Evolutionary conservation across 352 stramenopile species (phyloP).

Genomic region (Phytophthora megakarya): DNA sequence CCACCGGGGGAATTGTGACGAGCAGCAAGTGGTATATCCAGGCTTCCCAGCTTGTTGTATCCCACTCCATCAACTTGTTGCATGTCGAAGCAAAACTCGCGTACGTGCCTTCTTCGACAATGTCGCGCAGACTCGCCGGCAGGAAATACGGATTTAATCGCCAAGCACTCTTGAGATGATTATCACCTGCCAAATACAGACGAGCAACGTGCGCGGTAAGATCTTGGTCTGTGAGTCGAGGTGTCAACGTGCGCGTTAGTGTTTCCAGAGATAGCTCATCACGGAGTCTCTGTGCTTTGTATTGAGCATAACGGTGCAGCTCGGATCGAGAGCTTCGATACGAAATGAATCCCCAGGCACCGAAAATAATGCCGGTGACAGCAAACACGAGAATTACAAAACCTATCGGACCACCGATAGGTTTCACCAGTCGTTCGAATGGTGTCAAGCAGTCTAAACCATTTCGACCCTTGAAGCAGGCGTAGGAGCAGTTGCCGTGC

Average conservation of each 20-base stretch:
- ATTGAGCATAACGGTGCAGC: conserved; percentile 65
- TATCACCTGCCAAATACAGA: conserved; percentile 77
- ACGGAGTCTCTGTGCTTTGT: conserved; percentile 73
- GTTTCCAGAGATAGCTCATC: conserved; percentile 76
- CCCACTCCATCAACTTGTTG: conserved; percentile 73
- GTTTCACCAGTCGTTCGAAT: conserved; percentile 82
- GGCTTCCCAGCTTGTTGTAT: conserved; percentile 61
- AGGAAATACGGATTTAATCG: conserved; percentile 66
- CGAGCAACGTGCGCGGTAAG: conserved; percentile 70
- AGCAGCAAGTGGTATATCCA: conserved; percentile 68
- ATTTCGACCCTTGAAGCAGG: conserved; percentile 78
- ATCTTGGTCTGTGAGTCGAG: conserved; percentile 80
- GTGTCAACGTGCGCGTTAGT: conserved; percentile 72
- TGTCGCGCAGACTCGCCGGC: conserved; percentile 56
- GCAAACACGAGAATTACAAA: conserved; percentile 76
- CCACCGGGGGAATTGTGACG: conserved; percentile 48
- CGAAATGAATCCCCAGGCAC: conserved; percentile 71
- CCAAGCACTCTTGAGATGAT: conserved; percentile 73
- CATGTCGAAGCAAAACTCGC: conserved; percentile 70
- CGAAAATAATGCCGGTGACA: conserved; percentile 58
- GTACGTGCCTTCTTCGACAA: conserved; percentile 81
- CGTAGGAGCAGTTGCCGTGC: conserved; percentile 79
- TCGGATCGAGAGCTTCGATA: conserved; percentile 57
- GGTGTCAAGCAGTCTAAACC: conserved; percentile 82
- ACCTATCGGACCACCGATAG: conserved; percentile 74